phyloP scores from a whole-genome alignment of 1,284 basidiomycete species.

The Polyporus tsugae region DNA sequence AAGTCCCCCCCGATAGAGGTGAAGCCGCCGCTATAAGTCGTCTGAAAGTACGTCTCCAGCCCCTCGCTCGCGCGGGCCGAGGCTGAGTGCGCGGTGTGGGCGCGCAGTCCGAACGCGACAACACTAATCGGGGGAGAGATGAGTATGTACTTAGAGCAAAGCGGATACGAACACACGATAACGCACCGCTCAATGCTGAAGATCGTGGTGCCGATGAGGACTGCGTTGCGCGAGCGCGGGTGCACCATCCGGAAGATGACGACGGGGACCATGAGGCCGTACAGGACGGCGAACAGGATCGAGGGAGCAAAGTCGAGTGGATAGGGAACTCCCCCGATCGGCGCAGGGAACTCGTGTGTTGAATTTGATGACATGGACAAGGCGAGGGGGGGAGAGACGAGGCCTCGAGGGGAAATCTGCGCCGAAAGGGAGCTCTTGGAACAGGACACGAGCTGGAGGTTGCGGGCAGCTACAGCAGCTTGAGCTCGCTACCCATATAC shows the following conservation, averaged over 20 bases:
- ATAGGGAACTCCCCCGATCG: conserved; percentile 18
- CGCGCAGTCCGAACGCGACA: conserved; percentile 42
- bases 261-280: conserved; percentile 28
- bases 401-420: neutral
- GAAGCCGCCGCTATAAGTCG: conserved; percentile 41
- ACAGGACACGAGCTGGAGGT: neutral
- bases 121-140: conserved; percentile 20
- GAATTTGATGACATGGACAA: conserved; percentile 11
- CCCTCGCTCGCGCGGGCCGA: conserved; percentile 30
- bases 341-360: conserved; percentile 16
- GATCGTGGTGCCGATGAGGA: conserved; percentile 25
- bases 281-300: conserved; percentile 25
- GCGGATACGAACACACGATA: neutral
- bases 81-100: conserved; percentile 38
- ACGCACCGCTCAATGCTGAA: conserved; percentile 36
- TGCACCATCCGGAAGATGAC: conserved; percentile 25
- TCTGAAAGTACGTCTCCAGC: conserved; percentile 44
- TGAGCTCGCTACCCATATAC: neutral
- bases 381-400: neutral
- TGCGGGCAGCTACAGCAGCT: neutral
- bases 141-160: too few species aligned
- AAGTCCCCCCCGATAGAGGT: conserved; percentile 40
- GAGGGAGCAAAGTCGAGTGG: conserved; percentile 16
- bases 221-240: conserved; percentile 25
- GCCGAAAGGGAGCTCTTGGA: neutral